Evolutionary conservation across 2,329 filamentous ascomycete species (phyloP).

Genomic region (Acarospora socialis): DNA sequence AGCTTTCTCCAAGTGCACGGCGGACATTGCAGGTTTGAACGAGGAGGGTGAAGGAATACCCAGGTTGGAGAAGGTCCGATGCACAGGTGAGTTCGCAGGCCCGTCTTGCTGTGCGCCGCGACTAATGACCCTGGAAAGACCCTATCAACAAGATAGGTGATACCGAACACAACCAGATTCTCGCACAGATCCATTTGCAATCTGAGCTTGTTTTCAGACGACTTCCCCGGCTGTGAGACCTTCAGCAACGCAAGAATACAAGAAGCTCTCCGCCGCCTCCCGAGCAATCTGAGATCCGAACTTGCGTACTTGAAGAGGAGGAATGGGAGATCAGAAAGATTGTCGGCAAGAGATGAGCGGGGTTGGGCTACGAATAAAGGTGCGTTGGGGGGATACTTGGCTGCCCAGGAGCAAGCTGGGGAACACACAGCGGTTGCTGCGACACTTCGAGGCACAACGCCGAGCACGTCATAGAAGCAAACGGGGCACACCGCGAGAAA

Average conservation of each 20-base stretch:
- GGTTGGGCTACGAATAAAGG: slow-evolving; percentile 2
- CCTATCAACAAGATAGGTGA: not conserved
- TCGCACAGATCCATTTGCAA: too few relatives aligned
- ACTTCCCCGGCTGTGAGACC: too few relatives aligned
- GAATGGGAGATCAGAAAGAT: slow-evolving; percentile 4
- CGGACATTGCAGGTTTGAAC: slow-evolving; percentile 4
- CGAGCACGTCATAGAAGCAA: too few relatives aligned
- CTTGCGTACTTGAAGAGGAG: slow-evolving; percentile 1
- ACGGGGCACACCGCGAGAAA: too few relatives aligned
- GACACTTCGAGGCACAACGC: not conserved
- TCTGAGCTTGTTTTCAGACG: too few relatives aligned
- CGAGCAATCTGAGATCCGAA: not conserved
- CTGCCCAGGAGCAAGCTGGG: slow-evolving; percentile 1
- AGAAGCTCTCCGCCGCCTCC: not conserved
- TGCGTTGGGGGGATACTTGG: slow-evolving; percentile 5
- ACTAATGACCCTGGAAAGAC: slow-evolving; percentile 2
- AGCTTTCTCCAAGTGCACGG: slow-evolving; percentile 2
- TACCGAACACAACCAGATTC: too few relatives aligned
- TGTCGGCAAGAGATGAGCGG: not conserved
- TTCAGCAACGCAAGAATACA: not conserved
- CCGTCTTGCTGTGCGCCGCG: not conserved
- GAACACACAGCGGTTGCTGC: slow-evolving; percentile 1
- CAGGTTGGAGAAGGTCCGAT: slow-evolving; percentile 2
- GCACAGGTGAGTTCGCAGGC: slow-evolving; percentile 1
- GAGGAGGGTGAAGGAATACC: not conserved